Percentiles rank a stretch among this genome's conserved stretches.
These are phyloP conservation scores for Fusarium ramigenum DNA, from an alignment of 2,329 filamentous ascomycete species.

Conservation along the genomic window DNA sequence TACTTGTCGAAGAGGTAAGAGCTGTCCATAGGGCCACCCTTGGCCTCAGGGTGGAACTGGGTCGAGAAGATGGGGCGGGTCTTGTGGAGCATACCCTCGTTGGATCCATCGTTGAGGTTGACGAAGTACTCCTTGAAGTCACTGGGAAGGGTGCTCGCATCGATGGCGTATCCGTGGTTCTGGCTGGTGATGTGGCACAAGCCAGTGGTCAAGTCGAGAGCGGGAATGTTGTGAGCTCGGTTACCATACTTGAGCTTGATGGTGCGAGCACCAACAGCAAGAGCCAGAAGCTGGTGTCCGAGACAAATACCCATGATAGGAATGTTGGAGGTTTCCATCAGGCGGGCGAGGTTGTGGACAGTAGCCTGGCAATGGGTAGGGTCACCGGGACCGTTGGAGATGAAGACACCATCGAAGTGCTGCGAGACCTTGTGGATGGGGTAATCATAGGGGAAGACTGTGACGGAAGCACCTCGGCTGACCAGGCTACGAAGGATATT, in stretches of 20 bases:
- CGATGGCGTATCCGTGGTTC: slow-evolving; percentile 98
- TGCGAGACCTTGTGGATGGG: slow-evolving; percentile 98
- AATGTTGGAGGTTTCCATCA: slow-evolving; percentile 91
- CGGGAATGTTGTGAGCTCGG: slow-evolving; percentile 97
- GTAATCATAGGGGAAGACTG: slow-evolving; percentile 95
- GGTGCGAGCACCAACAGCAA: slow-evolving; percentile 87
- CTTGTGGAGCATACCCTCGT: slow-evolving; percentile 97
- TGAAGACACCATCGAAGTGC: slow-evolving; percentile 98
- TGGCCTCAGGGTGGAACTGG: slow-evolving; percentile 98
- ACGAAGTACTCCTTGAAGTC: slow-evolving; percentile 99
- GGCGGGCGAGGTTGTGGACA: slow-evolving; percentile 87
- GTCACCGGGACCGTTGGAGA: slow-evolving; percentile 98
- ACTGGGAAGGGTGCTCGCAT: slow-evolving; percentile 79
- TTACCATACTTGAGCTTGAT: slow-evolving; percentile 99
- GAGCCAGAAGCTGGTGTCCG: slow-evolving; percentile 93
- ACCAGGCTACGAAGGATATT: slow-evolving; percentile 97
- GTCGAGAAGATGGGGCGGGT: slow-evolving; percentile 97
- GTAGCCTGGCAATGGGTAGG: slow-evolving; percentile 96
- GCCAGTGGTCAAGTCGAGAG: slow-evolving; percentile 91
- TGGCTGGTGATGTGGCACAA: slow-evolving; percentile 99
- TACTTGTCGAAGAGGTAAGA: slow-evolving; percentile 98
- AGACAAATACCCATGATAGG: slow-evolving; percentile 98
- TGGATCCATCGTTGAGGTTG: slow-evolving; percentile 97
- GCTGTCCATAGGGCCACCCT: slow-evolving; percentile 95
- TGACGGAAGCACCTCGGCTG: slow-evolving; percentile 88